phyloP scores from a whole-genome alignment of 257 asterid genomes.

The Solanum chaucha region DNA sequence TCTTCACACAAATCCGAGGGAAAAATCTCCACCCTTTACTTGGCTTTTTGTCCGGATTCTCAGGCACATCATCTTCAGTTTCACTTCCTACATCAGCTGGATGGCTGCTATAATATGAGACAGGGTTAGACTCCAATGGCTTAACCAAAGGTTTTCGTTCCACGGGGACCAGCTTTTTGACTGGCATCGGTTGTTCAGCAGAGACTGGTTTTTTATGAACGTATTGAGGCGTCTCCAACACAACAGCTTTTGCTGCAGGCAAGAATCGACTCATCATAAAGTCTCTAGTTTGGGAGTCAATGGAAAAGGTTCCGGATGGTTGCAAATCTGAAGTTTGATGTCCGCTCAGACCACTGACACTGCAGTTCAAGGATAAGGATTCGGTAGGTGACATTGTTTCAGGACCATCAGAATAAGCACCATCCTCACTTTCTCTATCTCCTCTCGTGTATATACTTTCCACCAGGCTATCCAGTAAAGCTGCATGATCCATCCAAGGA shows the following conservation, averaged over 20 bases:
- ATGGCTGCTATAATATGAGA: conserved; percentile 24
- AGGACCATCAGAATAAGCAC: conserved; percentile 47
- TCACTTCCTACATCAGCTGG: conserved; percentile 45
- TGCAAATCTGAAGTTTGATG: conserved; percentile 31
- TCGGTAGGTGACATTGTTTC: conserved; percentile 43
- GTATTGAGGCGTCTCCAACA: conserved; percentile 55
- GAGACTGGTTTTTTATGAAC: conserved; percentile 33
- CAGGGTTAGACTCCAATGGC: conserved; percentile 19
- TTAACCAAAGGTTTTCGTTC: conserved; percentile 47
- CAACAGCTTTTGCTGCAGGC: conserved; percentile 87
- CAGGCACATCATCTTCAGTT: conserved; percentile 24
- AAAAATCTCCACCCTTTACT: conserved; percentile 73
- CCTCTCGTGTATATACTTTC: conserved; percentile 50
- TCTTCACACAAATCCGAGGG: conserved; percentile 77
- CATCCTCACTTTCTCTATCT: conserved; percentile 43
- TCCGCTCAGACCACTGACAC: conserved; percentile 66
- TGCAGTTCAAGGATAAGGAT: conserved; percentile 46
- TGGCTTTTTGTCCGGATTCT: conserved; percentile 37
- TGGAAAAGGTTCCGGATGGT: conserved; percentile 44
- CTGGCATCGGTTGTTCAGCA: conserved; percentile 33
- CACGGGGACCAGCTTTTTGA: conserved; percentile 36
- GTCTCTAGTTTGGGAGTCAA: conserved; percentile 59
- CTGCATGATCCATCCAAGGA: conserved; percentile 58
- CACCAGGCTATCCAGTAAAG: conserved; percentile 53
- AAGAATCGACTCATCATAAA: conserved; percentile 87